A percentile compares a stretch with the other conserved stretches of the same genome.
Evolutionary conservation across 768 basidiomycete species (phyloP).

Genomic region (Leccinum broughii): DNA sequence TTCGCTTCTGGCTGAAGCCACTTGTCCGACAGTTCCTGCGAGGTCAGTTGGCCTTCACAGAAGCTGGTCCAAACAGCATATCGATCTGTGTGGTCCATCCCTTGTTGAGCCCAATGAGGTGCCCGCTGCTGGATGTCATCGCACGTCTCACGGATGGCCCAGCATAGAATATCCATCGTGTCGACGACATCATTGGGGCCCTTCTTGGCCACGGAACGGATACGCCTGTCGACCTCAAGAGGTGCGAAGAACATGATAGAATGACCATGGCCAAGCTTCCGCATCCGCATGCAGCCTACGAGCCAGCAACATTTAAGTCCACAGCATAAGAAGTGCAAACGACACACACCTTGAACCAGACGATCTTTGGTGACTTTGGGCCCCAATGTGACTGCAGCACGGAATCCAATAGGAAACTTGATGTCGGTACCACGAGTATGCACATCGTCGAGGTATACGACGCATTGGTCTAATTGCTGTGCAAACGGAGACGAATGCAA

Average conservation of each 20-base stretch:
- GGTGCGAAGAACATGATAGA: conserved; percentile 51
- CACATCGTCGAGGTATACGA: conserved; percentile 39
- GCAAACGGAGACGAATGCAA: conserved; percentile 30
- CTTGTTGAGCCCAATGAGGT: conserved; percentile 48
- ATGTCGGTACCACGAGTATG: conserved; percentile 42
- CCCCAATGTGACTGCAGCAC: conserved; percentile 38
- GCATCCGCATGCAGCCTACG: conserved; percentile 57
- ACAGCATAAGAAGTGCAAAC: not conserved
- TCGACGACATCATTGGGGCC: not conserved
- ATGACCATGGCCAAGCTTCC: conserved; percentile 48
- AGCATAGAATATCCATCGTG: conserved; percentile 41
- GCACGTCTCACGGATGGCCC: conserved; percentile 49
- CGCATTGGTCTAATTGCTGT: conserved; percentile 28
- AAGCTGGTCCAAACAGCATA: conserved; percentile 25
- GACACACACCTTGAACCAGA: conserved; percentile 17
- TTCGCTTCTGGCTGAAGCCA: conserved; percentile 47
- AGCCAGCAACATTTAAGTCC: not conserved
- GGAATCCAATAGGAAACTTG: conserved; percentile 29
- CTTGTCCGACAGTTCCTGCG: conserved; percentile 9
- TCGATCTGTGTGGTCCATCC: conserved; percentile 36
- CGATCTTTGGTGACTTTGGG: conserved; percentile 38
- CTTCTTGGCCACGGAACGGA: conserved; percentile 32
- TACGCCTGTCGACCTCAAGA: conserved; percentile 42
- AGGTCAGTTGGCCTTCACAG: conserved; percentile 3
- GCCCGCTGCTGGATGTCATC: conserved; percentile 38